A percentile compares a stretch with the other conserved stretches of the same genome.
phyloP scores from a whole-genome alignment of 768 basidiomycete genomes.

The Auriscalpium microsporum region DNA sequence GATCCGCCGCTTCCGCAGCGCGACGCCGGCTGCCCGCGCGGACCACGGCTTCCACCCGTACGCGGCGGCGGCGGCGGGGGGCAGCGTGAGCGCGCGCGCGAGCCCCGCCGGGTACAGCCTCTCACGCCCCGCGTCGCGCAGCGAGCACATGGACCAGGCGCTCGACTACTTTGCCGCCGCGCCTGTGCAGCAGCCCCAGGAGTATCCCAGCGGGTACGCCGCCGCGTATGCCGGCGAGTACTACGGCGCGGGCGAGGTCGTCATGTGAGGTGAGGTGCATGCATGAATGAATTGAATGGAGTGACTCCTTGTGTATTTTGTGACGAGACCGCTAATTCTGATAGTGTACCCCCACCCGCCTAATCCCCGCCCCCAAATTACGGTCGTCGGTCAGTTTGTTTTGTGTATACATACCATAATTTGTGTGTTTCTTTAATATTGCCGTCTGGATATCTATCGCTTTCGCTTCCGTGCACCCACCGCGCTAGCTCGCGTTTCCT shows the following conservation, averaged over 20 bases:
- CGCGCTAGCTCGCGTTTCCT: too few species aligned
- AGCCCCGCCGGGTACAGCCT: conserved; percentile 43
- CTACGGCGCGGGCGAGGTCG: conserved; percentile 10
- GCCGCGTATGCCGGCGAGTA: conserved; percentile 6
- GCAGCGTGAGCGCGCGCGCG: conserved; percentile 24
- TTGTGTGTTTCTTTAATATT: too few species aligned
- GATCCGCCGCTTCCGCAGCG: conserved; percentile 62
- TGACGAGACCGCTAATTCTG: too few species aligned
- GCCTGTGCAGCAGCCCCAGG: background rate
- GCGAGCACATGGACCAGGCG: conserved; percentile 2
- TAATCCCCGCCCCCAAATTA: too few species aligned
- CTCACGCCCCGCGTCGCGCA: conserved; percentile 19
- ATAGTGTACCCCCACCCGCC: too few species aligned
- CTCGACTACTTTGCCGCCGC: conserved; percentile 4
- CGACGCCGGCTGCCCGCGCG: conserved; percentile 58
- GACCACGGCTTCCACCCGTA: conserved; percentile 31
- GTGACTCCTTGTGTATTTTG: too few species aligned
- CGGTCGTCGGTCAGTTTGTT: too few species aligned
- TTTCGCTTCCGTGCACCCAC: too few species aligned
- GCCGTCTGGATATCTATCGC: too few species aligned
- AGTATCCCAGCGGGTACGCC: background rate
- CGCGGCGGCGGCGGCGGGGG: conserved; percentile 16
- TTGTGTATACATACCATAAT: too few species aligned
- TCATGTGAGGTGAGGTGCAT: conserved; percentile 11
- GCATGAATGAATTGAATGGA: too few species aligned